phyloP scores from a whole-genome alignment of 164 flowering plant species.

The Liriodendron chinense region DNA sequence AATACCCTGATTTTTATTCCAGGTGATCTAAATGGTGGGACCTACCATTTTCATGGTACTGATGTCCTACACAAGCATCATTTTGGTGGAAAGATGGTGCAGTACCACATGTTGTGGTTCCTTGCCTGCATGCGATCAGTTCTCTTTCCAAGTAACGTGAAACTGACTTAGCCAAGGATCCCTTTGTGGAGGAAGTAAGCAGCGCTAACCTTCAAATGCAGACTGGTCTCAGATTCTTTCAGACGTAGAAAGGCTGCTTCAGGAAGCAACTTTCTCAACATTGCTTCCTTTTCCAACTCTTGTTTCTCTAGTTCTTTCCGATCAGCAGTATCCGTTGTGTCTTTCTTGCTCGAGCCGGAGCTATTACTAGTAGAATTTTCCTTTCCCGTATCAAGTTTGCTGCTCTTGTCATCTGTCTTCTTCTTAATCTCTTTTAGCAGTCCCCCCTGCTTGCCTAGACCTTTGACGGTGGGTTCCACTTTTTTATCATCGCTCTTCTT shows the following conservation, averaged over 20 bases:
- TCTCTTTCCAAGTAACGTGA: not conserved
- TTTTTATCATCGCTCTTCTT: slow-evolving; percentile 69
- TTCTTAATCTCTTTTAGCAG: slow-evolving; percentile 79
- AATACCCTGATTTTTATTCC: no score
- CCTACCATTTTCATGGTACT: no score
- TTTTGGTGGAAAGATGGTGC: no score
- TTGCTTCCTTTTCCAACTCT: slow-evolving; percentile 48
- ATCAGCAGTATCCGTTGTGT: slow-evolving; percentile 20
- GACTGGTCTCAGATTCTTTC: slow-evolving; percentile 88
- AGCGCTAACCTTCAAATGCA: slow-evolving; percentile 73
- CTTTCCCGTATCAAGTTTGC: slow-evolving; percentile 47
- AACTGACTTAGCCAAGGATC: not conserved
- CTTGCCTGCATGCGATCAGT: no score
- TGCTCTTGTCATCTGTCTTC: slow-evolving; percentile 48
- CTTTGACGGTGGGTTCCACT: slow-evolving; percentile 81
- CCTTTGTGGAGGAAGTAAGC: not conserved
- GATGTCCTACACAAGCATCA: no score
- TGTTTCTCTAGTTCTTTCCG: slow-evolving; percentile 54
- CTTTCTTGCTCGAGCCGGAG: slow-evolving; percentile 33
- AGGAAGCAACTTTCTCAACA: slow-evolving; percentile 59
- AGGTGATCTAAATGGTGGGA: no score
- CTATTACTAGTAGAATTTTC: slow-evolving; percentile 29
- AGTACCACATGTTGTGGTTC: no score
- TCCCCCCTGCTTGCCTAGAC: slow-evolving; percentile 93
- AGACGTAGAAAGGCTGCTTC: slow-evolving; percentile 73